Base-by-base conservation (phyloP, 2,329 filamentous ascomycete species). In the Pseudogymnoascus sp. region DNA sequence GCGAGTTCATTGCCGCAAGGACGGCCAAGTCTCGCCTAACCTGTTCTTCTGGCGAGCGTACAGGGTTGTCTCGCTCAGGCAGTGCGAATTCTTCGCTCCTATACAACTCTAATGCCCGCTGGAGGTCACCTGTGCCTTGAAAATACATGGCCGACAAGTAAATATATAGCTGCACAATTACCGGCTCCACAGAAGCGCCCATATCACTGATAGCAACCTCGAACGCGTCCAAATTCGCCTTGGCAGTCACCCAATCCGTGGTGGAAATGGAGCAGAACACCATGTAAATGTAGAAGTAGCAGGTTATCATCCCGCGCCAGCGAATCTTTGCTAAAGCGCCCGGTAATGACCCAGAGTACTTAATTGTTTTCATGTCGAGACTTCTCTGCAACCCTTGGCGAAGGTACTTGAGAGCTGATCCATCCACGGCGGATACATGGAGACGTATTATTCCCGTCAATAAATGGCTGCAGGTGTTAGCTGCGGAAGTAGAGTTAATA, bases 61-160 rank as follows among this genome's bases (percentile, higher is more conserved):
- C 74, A 65, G 19, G 73, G 38, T 70, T 64, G 18, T 71, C 63
- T 12, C 72, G 68, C 8, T 38, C 38, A 10, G 74, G 71, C 1
- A 90, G 72, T 1, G 75, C 74, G 65, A 95, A 84, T 15, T 76
- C 73, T 1, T 79, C 74, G 38, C 83, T 79, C 62, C 82, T 79
- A 72, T 89, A 96, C 8, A 86, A 79, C 3, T 75, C 66, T 12
- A 91, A 74, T 3, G 92, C 91, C 2, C 75, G 74, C n/a, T 82
- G 75, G 1, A 94, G 77, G 63, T 90, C 79, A 13, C 90, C 91
- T 4, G 80, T 85, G 15, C 86, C 89, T 74, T 96, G 92, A 58
- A 84, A 77, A 65, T 90, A 87, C 6, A 89, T 81, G 0, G 88
- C 92, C 0, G 80, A 77, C 15, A 96, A 82, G 71, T 96, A 96